Evolutionary conservation across 2,329 filamentous ascomycete genomes (phyloP).

Genomic region (Penicillium sclerotigenum): DNA sequence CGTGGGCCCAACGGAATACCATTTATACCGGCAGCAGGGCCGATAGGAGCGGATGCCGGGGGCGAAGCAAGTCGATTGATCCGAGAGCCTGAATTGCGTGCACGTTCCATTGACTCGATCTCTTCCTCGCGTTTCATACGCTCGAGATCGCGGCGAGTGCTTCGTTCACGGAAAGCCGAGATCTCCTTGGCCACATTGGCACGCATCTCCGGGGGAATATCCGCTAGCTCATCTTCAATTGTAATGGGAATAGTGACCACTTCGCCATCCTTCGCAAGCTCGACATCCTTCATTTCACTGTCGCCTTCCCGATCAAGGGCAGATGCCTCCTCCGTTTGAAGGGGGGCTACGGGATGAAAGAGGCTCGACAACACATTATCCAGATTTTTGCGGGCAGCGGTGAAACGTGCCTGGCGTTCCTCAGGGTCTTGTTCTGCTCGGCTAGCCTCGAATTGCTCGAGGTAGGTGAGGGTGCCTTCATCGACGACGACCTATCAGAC

Average conservation of each 20-base stretch:
- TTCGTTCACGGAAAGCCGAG: constrained; percentile 86
- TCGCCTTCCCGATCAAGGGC: constrained; percentile 65
- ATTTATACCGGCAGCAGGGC: constrained; percentile 63
- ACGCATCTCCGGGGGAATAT: constrained; percentile 94
- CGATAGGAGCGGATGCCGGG: constrained; percentile 59
- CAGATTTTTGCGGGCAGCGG: constrained; percentile 66
- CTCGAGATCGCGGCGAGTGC: constrained; percentile 83
- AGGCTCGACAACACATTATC: constrained; percentile 67
- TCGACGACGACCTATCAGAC: constrained; percentile 64
- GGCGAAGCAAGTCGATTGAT: constrained; percentile 70
- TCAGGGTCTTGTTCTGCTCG: constrained; percentile 62
- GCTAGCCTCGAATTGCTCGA: constrained; percentile 73
- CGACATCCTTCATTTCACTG: constrained; percentile 63
- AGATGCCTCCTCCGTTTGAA: constrained; percentile 45
- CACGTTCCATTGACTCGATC: constrained; percentile 79
- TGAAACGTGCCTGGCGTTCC: constrained; percentile 64
- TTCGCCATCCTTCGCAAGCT: constrained; percentile 61
- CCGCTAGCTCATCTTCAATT: constrained; percentile 87
- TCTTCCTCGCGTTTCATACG: constrained; percentile 86
- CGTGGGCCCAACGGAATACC: constrained; percentile 73
- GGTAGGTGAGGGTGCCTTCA: constrained; percentile 74
- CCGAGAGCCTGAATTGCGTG: constrained; percentile 63
- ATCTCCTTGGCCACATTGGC: constrained; percentile 94
- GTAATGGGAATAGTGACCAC: constrained; percentile 85
- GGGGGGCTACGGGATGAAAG: constrained; percentile 61